Percentiles rank a stretch among this genome's conserved stretches.
These are phyloP conservation scores for Micromonas pusilla DNA, from an alignment of 139 green algal genomes.

Conservation along the genomic window DNA sequence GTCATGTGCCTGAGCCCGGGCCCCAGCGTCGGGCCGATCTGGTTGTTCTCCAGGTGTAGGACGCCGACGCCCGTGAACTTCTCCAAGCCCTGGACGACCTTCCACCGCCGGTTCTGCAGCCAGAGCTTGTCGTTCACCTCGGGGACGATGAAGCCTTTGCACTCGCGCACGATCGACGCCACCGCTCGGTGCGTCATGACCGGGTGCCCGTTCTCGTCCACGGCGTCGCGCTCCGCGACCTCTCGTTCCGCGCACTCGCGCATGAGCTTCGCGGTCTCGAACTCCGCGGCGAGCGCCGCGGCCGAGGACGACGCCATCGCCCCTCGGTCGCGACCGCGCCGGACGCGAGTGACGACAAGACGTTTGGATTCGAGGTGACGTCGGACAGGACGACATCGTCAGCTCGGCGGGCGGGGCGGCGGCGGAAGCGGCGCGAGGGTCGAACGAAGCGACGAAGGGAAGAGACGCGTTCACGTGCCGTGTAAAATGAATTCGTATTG, in stretches of 20 bases:
- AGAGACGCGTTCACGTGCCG: too few relatives aligned
- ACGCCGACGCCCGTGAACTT: neutral
- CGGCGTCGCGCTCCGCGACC: neutral
- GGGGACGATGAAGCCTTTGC: neutral
- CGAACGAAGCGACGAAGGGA: too few relatives aligned
- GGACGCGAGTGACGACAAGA: too few relatives aligned
- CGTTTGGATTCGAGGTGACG: too few relatives aligned
- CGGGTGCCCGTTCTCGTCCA: neutral
- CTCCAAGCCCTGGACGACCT: neutral
- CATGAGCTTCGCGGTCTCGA: neutral
- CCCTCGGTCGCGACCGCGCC: too few relatives aligned
- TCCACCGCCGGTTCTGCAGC: neutral
- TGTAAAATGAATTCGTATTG: too few relatives aligned
- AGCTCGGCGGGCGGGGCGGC: too few relatives aligned
- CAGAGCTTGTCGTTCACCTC: neutral
- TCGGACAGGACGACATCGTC: too few relatives aligned
- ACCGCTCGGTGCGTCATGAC: neutral
- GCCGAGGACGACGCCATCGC: too few relatives aligned
- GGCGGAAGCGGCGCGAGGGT: too few relatives aligned
- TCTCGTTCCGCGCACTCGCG: neutral
- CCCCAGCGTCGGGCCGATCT: neutral
- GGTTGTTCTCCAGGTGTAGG: neutral
- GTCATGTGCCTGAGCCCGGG: neutral
- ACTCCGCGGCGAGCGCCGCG: too few relatives aligned
- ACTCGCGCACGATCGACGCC: neutral